Base-by-base conservation (phyloP, 2,329 filamentous ascomycete genomes). In the Clarireedia hainanense region DNA sequence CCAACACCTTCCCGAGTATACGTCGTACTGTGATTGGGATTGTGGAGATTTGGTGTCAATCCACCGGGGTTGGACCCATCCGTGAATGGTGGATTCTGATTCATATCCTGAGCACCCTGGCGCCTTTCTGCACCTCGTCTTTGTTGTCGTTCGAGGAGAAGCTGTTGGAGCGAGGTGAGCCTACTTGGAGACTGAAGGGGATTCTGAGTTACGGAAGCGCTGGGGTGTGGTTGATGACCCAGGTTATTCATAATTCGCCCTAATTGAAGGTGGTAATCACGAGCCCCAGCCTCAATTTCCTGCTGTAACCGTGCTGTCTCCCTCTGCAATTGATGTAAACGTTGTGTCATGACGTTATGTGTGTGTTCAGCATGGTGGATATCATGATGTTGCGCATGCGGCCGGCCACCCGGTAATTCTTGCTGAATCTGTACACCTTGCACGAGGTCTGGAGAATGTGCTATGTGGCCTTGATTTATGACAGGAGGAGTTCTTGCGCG, bases 1-100 rank as follows among this genome's bases (percentile, higher is more conserved):
- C 74, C 75, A 34, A 76, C 63, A 7, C 74, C 72, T 64, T 81
- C 77, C 34, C 75, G 75, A 7, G 75, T 72, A 20, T 78, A 71
- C 9, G 73, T 76, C 23, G 73, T 71, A 7, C 70, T 71, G 27
- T 66, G 60, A 50, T 72, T 70, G 15, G 71, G 68, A 43, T 69
- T 59, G 58, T 68, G 52, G 64, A 67, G 49, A 50, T 54, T 67
- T 61, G 58, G 61, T 65, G 57, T 61, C 51, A 55, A 64, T 66
- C 56, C 61, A 26, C 64, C 64, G 15, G 65, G 61, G 39, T 60
- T 65, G 52, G 57, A 65, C 65, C 56, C 63, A 36, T 52, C 61
- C 60, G 39, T 67, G 45, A 52, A 47, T 40, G 54, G 58, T 26
- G 50, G 15, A 45, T 48, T 59, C 12, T 49, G 56, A 50, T 51